These are phyloP conservation scores for Thuja plicata DNA, from an alignment of 83 land plant genomes.

Conservation along the genomic window DNA sequence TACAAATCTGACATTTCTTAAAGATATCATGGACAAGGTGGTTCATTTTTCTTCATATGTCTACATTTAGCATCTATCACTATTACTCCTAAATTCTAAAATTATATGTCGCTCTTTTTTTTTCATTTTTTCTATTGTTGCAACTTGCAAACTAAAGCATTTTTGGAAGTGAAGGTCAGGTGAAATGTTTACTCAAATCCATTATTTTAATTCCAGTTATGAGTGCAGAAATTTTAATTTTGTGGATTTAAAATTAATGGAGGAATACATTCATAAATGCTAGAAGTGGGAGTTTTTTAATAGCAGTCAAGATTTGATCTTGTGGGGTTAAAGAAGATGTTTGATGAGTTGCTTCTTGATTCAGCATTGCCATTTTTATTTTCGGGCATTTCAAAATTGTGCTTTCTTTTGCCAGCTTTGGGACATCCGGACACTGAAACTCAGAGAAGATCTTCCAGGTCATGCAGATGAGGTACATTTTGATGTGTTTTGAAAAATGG, in stretches of 20 bases:
- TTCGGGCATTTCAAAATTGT: neutral
- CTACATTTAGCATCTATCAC: neutral
- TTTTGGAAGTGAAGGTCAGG: neutral
- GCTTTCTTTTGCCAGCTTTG: slow-evolving; percentile 55
- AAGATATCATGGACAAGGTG: neutral
- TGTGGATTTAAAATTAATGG: neutral
- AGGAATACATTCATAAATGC: neutral
- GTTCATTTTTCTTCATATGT: neutral
- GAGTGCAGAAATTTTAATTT: neutral
- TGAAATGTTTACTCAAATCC: neutral
- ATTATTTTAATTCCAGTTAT: neutral
- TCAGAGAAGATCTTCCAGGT: slow-evolving; percentile 96
- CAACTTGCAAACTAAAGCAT: neutral
- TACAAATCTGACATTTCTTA: neutral
- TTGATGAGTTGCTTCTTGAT: neutral
- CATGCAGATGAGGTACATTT: slow-evolving; percentile 94
- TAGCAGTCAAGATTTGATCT: neutral
- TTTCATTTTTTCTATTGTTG: neutral
- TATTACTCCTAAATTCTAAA: neutral
- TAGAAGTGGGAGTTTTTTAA: neutral
- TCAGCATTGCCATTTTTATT: neutral
- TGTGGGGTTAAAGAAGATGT: neutral
- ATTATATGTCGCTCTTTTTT: neutral
- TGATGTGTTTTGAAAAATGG: neutral
- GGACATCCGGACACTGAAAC: slow-evolving; percentile 83